These are phyloP conservation scores for Limonomyces culmigenus DNA, from an alignment of 1,284 basidiomycete genomes.

Conservation along the genomic window DNA sequence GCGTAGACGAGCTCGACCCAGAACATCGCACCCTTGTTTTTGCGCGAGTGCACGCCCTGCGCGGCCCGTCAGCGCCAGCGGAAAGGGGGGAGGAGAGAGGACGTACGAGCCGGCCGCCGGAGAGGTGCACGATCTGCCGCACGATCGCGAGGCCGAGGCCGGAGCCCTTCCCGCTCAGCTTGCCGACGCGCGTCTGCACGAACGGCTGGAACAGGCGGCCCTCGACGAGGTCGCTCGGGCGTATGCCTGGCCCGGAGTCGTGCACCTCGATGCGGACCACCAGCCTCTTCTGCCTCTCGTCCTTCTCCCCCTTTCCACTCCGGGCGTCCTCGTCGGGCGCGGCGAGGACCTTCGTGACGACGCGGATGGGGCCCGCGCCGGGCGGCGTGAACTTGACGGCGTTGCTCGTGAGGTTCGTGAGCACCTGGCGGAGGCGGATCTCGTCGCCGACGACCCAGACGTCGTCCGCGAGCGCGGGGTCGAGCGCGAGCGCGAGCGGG, in stretches of 20 bases:
- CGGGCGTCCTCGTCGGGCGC: constrained; percentile 15
- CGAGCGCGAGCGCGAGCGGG: constrained; percentile 52
- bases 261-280: constrained; percentile 66
- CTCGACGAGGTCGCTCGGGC: constrained; percentile 52
- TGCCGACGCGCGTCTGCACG: constrained; percentile 67
- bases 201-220: constrained; percentile 65
- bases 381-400: constrained; percentile 68
- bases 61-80: too few species aligned
- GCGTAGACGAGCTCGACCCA: constrained; percentile 50
- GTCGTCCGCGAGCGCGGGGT: constrained; percentile 54
- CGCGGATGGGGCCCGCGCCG: constrained; percentile 22
- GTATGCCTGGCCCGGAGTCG: constrained; percentile 71
- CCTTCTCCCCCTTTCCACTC: neutral
- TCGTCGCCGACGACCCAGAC: constrained; percentile 64
- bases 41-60: constrained; percentile 55
- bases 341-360: constrained; percentile 17
- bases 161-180: constrained; percentile 80
- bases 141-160: constrained; percentile 80
- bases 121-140: constrained; percentile 77
- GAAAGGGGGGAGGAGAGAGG: too few species aligned
- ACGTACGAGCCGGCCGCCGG: constrained; percentile 62
- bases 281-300: constrained; percentile 6
- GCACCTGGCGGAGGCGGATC: constrained; percentile 64
- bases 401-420: constrained; percentile 64
- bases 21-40: constrained; percentile 51